A percentile compares a stretch with the other conserved stretches of the same genome.
Conservation (phyloP, 2,329 filamentous ascomycete species). For the Trichoderma sp. region DNA sequence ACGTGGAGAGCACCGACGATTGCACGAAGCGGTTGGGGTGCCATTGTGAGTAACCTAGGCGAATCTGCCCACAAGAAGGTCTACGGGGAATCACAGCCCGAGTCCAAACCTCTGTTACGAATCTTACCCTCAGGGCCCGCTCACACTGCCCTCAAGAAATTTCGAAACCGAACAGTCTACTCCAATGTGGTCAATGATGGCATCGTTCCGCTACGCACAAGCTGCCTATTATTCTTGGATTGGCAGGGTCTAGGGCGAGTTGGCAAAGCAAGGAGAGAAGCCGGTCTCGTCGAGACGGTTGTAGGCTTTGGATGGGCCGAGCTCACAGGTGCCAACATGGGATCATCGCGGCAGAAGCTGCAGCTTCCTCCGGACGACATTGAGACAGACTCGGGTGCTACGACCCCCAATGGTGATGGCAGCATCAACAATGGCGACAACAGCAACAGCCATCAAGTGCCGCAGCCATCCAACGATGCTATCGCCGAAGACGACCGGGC, state of each 20-base stretch:
- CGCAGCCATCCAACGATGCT: constrained; percentile 65
- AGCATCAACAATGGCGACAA: constrained; percentile 27
- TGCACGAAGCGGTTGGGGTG: constrained; percentile 82
- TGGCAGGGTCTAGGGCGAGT: constrained; percentile 93
- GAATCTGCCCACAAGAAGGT: constrained; percentile 62
- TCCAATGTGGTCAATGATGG: constrained; percentile 98
- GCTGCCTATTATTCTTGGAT: constrained; percentile 92
- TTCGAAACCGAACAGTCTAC: constrained; percentile 87
- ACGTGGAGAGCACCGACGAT: constrained; percentile 91
- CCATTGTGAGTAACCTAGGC: constrained; percentile 78
- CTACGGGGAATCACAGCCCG: constrained; percentile 63
- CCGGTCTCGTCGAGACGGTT: constrained; percentile 86
- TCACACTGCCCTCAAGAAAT: constrained; percentile 80
- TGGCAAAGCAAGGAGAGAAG: constrained; percentile 89
- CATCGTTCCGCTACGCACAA: constrained; percentile 91
- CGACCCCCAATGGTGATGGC: constrained; percentile 30
- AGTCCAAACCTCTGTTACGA: constrained; percentile 82
- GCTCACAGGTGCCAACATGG: constrained; percentile 69
- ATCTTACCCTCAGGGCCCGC: constrained; percentile 91
- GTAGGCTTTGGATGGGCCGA: constrained; percentile 95
- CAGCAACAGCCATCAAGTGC: constrained; percentile 57
- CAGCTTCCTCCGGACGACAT: constrained; percentile 40
- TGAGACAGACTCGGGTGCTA: constrained; percentile 34
- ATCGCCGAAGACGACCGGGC: constrained; percentile 65
- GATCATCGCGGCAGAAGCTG: constrained; percentile 43